These are phyloP conservation scores for Verticillium klebahnii DNA, from an alignment of 2,329 filamentous ascomycete genomes.

Conservation along the genomic window DNA sequence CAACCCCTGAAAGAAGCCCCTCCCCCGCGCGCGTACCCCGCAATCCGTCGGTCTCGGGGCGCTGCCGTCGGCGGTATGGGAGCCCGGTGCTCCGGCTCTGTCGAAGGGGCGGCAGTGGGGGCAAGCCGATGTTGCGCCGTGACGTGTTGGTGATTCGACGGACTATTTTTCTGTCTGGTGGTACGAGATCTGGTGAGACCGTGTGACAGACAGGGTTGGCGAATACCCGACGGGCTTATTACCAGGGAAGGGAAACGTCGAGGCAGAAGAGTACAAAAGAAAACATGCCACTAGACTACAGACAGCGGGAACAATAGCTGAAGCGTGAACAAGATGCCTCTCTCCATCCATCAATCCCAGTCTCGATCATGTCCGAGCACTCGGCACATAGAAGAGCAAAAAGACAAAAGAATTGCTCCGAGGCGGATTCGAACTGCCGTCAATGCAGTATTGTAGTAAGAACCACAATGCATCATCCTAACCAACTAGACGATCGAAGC, in stretches of 20 bases:
- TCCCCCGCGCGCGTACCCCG: not conserved
- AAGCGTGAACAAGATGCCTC: too few relatives aligned
- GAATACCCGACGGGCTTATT: too few relatives aligned
- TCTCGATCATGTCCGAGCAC: too few relatives aligned
- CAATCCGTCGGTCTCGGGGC: not conserved
- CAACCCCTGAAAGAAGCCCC: not conserved
- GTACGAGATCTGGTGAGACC: too few relatives aligned
- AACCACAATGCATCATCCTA: not conserved
- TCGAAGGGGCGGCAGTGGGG: not conserved
- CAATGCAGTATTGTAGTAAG: not conserved
- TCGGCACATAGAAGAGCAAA: not conserved
- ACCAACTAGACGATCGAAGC: not conserved
- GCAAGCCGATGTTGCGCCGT: not conserved
- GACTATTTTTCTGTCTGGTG: too few relatives aligned
- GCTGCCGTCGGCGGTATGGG: not conserved
- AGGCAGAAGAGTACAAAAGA: too few relatives aligned
- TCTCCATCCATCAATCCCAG: too few relatives aligned
- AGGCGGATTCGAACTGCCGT: not conserved
- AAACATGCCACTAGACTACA: too few relatives aligned
- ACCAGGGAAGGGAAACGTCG: too few relatives aligned
- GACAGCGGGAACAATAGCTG: too few relatives aligned
- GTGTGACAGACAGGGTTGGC: too few relatives aligned
- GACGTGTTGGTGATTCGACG: not conserved
- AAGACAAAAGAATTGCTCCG: not conserved
- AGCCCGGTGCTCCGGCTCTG: not conserved